These are phyloP conservation scores for Salix suchowensis DNA, from an alignment of 345 rosid species.

Conservation along the genomic window DNA sequence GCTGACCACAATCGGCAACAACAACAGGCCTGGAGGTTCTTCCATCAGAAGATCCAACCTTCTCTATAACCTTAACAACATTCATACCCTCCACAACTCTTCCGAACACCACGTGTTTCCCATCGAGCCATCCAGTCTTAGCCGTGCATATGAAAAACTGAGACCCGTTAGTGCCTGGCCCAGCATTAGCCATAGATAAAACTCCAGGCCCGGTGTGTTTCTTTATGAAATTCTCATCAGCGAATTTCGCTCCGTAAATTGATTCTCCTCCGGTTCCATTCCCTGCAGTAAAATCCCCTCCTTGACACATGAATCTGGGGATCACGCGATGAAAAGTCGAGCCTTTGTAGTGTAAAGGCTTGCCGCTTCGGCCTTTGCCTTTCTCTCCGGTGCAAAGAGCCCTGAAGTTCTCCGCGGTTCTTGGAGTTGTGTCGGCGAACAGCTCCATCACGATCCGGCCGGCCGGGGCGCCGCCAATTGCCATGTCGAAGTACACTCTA, in stretches of 20 bases:
- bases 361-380: conserved; percentile 47
- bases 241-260: conserved; percentile 64
- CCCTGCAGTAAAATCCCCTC: conserved; percentile 78
- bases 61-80: conserved; percentile 54
- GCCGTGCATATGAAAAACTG: conserved; percentile 71
- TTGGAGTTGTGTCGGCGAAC: conserved; percentile 24
- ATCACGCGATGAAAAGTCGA: conserved; percentile 75
- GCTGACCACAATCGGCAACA: conserved; percentile 63
- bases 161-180: conserved; percentile 66
- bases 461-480: conserved; percentile 8
- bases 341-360: conserved; percentile 83
- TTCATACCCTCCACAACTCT: conserved; percentile 62
- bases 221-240: conserved; percentile 69
- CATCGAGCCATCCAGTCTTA: conserved; percentile 69
- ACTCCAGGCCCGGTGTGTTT: conserved; percentile 74
- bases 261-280: conserved; percentile 87
- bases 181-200: conserved; percentile 78
- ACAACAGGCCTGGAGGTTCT: conserved; percentile 50
- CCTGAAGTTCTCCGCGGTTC: conserved; percentile 75
- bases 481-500: conserved; percentile 19
- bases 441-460: conserved; percentile 25
- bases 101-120: conserved; percentile 82
- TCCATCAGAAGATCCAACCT: conserved; percentile 59
- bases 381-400: conserved; percentile 87
- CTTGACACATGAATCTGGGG: conserved; percentile 82